phyloP scores from a whole-genome alignment of 768 basidiomycete species.

The Tulasnella sp. region DNA sequence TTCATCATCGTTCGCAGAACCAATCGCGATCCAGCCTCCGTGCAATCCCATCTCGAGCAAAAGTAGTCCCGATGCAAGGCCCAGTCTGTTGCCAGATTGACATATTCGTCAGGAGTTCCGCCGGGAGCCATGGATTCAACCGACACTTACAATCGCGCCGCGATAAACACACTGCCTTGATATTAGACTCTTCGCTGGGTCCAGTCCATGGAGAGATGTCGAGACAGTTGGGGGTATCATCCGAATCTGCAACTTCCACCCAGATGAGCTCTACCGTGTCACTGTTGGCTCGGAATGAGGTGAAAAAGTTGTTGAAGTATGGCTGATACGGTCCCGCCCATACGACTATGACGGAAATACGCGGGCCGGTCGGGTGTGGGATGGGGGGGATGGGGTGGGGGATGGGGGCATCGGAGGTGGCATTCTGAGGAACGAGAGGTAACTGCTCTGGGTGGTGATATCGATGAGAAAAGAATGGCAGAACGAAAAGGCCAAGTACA shows the following conservation, averaged over 20 bases:
- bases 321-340: not conserved
- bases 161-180: not conserved
- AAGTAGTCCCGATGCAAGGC: conserved; percentile 15
- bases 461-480: too few relatives aligned
- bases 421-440: too few relatives aligned
- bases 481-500: too few relatives aligned
- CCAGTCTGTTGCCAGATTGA: not conserved
- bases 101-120: not conserved
- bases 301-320: conserved; percentile 1
- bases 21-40: not conserved
- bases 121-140: too few relatives aligned
- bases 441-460: too few relatives aligned
- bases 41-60: conserved; percentile 14
- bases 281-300: not conserved
- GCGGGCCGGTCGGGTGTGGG: too few relatives aligned
- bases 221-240: not conserved
- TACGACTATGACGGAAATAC: conserved; percentile 6
- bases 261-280: not conserved
- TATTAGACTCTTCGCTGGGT: not conserved
- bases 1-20: not conserved
- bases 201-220: not conserved
- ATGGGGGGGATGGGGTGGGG: too few relatives aligned
- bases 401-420: too few relatives aligned
- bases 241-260: not conserved
- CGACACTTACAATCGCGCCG: too few relatives aligned